Evolutionary conservation across 768 basidiomycete genomes (phyloP), one percentile per base, ranked within the genome.

Genomic region (Hirschioporus abietinus): DNA sequence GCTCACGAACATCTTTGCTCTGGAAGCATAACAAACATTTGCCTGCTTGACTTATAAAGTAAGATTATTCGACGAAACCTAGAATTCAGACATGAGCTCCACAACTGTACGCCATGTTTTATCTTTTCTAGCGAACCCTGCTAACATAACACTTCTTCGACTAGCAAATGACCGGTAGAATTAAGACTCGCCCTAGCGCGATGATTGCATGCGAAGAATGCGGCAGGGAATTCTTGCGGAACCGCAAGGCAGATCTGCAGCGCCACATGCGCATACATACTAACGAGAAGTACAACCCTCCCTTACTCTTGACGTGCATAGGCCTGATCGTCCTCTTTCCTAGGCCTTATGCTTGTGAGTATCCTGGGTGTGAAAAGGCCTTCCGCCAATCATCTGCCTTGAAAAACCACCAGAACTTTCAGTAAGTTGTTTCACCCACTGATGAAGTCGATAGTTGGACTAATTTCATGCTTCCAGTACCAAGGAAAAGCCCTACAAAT

Each of bases 401-500:
- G 42, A 52, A 52, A 10, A 52, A 52, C 42, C 42, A 52, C 12
- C 42, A 52, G 20, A 52, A 52, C 42, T 52, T 52, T 52, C 42
- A 52, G 42, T 52, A 20, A 52, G 42, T 15, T 15, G 12, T 52
- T 5, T 12, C 12, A 15, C 12, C 42, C 4, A 12, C 20, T 52
- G 12, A 15, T 30, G 30, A 30, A 30, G 30, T 30, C 42, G 15
- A 15, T 20, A 15, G 2, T 20, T 15, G 20, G 4, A 15, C 42
- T 52, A 6, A 52, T 52, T 20, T 3, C 15, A 12, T 52, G 8
- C 20, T 15, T 60, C 0, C 58, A 65, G 64, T 30, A 66, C 65
- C 23, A 62, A 62, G n/a, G 65, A 34, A 27, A 66, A 66, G 34
- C 65, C 65, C 9, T 23, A 66, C 35, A 24, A 35, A 7, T 66